Base-by-base conservation (phyloP, 441 rosid species). In the Arabidopsis lyrata region DNA sequence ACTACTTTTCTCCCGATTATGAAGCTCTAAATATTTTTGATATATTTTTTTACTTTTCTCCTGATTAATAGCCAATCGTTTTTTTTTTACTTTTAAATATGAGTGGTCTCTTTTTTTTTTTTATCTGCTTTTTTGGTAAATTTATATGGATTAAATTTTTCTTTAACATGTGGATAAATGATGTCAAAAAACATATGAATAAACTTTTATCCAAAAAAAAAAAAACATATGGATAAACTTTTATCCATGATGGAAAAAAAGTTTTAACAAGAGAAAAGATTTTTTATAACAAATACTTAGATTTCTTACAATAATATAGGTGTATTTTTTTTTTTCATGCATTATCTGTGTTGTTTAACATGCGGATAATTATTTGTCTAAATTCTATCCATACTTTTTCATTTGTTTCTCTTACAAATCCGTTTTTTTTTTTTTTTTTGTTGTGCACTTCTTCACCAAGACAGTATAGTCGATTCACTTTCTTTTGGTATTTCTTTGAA, bases 311-410 rank as follows among this genome's bases (percentile, higher is more conserved):
- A 42, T 42, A 14, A 42, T 14, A 42, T 42, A 42, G 47, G 8
- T 42, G 47, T 42, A 42, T 42, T 13, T 42, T 3, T 2, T 2
- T 14, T 47, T 52, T 24, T 5, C 34, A 52, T 13, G n/a, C 2
- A 50, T 50, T 11, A 52, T 52, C 2, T 50, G 3, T 52, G 32
- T 52, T 15, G 18, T 15, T 15, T 52, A 36, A 38, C 15, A 60
- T 22, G 49, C 22, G 49, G 65, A 60, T 60, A 39, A 53, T 53
- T 22, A 9, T 20, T 22, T 2, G 31, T 50, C 56, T 45, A n/a
- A n/a, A 16, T 47, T 47, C 1, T 47, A 8, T 47, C 22, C 10
- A 7, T 2, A 5, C 48, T 5, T 14, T 2, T 41, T 1, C 7
- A 10, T 6, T 22, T n/a, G 24, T 22, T 22, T 22, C 24, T 22